Conservation (phyloP, 768 basidiomycete genomes). For the Exidia glandulosa region DNA sequence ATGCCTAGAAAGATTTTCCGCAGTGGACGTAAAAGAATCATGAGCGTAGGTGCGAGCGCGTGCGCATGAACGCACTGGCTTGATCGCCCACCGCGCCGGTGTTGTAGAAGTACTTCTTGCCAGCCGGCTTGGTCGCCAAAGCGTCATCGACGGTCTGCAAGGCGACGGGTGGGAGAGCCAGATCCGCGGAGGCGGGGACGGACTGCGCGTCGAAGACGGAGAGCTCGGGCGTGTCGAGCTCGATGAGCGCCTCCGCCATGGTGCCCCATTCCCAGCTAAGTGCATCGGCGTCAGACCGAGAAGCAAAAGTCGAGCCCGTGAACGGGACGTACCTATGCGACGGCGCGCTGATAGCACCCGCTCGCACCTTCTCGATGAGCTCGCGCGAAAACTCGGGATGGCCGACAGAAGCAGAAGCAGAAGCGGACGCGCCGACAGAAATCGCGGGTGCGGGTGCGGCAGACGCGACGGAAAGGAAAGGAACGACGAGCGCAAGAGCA, state of each 20-base stretch:
- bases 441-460: too few relatives aligned
- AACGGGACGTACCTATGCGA: background rate
- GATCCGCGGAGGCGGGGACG: background rate
- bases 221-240: slow-evolving; percentile 12
- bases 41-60: background rate
- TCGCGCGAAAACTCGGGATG: background rate
- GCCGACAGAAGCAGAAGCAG: background rate
- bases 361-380: slow-evolving; percentile 1
- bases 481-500: too few relatives aligned
- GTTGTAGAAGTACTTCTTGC: slow-evolving; percentile 5
- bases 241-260: slow-evolving; percentile 12
- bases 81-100: slow-evolving; percentile 20
- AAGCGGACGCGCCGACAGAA: background rate
- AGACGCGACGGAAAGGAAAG: too few relatives aligned
- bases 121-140: background rate
- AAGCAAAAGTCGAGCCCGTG: background rate
- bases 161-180: background rate
- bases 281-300: background rate
- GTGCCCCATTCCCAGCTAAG: slow-evolving; percentile 16
- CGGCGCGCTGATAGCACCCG: background rate
- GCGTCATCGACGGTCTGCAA: background rate
- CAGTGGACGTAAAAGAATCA: background rate
- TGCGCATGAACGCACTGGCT: slow-evolving; percentile 9
- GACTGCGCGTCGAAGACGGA: slow-evolving; percentile 10
- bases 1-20: slow-evolving; percentile 1